phyloP scores from a whole-genome alignment of 306 rosid species.

The Prunus dulcis region DNA sequence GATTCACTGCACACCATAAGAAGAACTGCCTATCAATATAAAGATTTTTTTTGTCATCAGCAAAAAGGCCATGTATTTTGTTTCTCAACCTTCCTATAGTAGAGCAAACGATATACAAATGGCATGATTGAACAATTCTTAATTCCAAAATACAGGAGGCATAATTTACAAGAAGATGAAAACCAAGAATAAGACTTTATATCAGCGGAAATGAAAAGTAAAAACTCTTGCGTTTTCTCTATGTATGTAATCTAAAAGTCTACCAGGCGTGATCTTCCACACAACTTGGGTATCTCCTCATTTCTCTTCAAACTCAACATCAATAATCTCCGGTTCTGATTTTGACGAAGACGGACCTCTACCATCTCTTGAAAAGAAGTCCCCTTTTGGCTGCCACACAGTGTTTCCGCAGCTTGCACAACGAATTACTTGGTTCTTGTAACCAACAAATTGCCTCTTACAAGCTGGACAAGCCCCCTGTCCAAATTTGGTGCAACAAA shows the following conservation, averaged over 20 bases:
- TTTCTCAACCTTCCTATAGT: background rate
- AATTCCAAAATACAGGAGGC: slow-evolving; percentile 2
- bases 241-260: background rate
- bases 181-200: background rate
- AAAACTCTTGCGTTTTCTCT: background rate
- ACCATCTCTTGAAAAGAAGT: slow-evolving; percentile 50
- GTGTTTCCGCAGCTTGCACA: slow-evolving; percentile 83
- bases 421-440: slow-evolving; percentile 72
- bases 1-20: too few relatives aligned
- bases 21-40: background rate
- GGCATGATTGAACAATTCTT: slow-evolving; percentile 7
- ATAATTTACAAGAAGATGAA: slow-evolving; percentile 10
- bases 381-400: slow-evolving; percentile 95
- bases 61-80: background rate
- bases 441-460: slow-evolving; percentile 74
- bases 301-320: slow-evolving; percentile 95
- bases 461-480: slow-evolving; percentile 97
- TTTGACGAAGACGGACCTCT: slow-evolving; percentile 47
- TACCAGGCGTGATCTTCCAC: background rate
- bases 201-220: background rate
- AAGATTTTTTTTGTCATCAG: too few relatives aligned
- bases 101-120: slow-evolving; percentile 8
- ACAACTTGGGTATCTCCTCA: slow-evolving; percentile 24
- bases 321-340: slow-evolving; percentile 74
- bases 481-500: slow-evolving; percentile 14